A percentile compares a stretch with the other conserved stretches of the same genome.
These are phyloP conservation scores for Penicillium crystallinum DNA, from an alignment of 495 filamentous ascomycete species.

Conservation along the genomic window DNA sequence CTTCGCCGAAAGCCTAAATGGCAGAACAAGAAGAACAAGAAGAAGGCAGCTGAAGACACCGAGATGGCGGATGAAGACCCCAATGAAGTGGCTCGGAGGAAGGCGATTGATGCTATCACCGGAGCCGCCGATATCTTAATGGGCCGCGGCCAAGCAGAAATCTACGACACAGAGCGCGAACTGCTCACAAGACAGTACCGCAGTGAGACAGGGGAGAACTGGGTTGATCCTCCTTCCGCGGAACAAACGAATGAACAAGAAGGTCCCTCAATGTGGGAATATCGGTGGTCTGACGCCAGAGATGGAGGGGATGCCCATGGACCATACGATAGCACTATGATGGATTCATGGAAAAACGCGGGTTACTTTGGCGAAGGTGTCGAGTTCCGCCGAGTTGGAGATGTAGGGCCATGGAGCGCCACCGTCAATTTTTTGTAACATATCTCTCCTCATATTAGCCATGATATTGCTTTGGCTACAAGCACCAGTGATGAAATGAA, in stretches of 20 bases:
- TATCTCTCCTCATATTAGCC: not conserved
- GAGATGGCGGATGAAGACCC: constrained; percentile 78
- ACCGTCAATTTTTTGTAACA: constrained; percentile 56
- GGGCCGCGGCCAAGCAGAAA: constrained; percentile 71
- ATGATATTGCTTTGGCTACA: not conserved
- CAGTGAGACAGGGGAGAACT: constrained; percentile 84
- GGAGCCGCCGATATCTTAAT: constrained; percentile 83
- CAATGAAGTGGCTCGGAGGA: constrained; percentile 60
- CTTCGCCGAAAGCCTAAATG: constrained; percentile 56
- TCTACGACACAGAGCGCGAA: constrained; percentile 90
- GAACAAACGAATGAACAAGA: constrained; percentile 25
- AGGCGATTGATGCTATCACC: constrained; percentile 75
- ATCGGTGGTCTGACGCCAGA: constrained; percentile 82
- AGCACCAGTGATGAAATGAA: not conserved
- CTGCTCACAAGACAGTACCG: constrained; percentile 73
- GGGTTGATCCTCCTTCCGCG: constrained; percentile 59
- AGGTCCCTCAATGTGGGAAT: constrained; percentile 70
- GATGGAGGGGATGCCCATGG: constrained; percentile 77
- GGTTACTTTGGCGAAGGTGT: constrained; percentile 94
- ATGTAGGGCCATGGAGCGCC: constrained; percentile 56
- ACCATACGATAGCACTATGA: constrained; percentile 75
- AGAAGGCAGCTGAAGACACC: constrained; percentile 47
- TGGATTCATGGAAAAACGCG: constrained; percentile 82
- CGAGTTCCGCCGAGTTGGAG: constrained; percentile 68
- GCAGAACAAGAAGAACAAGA: constrained; percentile 55